phyloP scores from a whole-genome alignment of 768 basidiomycete genomes.

The Favolaschia claudopus region DNA sequence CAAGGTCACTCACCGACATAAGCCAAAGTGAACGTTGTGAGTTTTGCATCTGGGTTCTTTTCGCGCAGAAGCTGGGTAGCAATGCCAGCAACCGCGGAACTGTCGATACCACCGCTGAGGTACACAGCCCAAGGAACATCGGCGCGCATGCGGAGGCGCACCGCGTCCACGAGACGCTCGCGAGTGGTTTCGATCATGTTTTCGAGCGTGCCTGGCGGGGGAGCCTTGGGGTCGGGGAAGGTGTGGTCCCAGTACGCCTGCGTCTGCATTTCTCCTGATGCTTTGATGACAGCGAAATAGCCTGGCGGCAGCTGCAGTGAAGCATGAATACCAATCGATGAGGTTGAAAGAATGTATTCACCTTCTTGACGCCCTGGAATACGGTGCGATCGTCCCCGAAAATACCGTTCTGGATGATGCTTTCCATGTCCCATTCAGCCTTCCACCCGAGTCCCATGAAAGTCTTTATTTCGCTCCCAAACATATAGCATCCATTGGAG shows the following conservation, averaged over 20 bases:
- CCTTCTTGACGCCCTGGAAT: conserved; percentile 17
- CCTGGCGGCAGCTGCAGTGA: conserved; percentile 5
- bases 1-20: not conserved
- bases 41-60: conserved; percentile 11
- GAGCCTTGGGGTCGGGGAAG: not conserved
- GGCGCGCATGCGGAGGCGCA: not conserved
- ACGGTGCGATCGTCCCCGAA: conserved; percentile 16
- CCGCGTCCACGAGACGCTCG: not conserved
- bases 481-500: not conserved
- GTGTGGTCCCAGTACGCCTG: not conserved
- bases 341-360: not conserved
- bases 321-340: not conserved
- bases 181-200: not conserved
- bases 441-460: conserved; percentile 17
- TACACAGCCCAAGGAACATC: conserved; percentile 4
- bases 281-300: not conserved
- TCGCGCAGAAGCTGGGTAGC: conserved; percentile 2
- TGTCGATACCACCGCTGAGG: conserved; percentile 22
- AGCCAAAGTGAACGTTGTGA: conserved; percentile 14
- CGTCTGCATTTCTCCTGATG: not conserved
- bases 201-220: not conserved
- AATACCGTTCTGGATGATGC: conserved; percentile 5
- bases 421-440: conserved; percentile 21
- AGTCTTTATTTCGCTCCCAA: conserved; percentile 24
- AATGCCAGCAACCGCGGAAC: conserved; percentile 19